Base-by-base conservation (phyloP, 2,329 filamentous ascomycete genomes). In the Neofusicoccum parvum region DNA sequence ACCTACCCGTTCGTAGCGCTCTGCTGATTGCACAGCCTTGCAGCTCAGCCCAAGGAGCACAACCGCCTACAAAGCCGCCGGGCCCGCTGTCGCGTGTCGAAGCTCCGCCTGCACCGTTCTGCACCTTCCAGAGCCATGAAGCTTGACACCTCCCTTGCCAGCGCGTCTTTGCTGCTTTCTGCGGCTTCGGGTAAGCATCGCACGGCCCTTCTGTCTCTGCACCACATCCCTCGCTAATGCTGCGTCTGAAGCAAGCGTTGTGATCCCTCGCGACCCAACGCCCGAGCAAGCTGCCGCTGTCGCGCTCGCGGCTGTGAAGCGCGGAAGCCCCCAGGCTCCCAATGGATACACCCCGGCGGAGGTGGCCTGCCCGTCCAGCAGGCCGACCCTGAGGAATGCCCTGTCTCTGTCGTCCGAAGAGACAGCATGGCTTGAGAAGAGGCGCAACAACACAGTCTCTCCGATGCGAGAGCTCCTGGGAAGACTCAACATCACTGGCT, bases 401-500 rank as follows among this genome's bases (percentile, higher is more conserved):
- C 77, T 78, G 32, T 72, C 73, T 0, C 79, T 97, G 10, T 94
- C 92, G 3, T 71, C 81, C 15, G 82, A 89, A 65, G 94, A 97
- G 80, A 84, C 82, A 45, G 80, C 85, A 73, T 97, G 94, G 92
- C 82, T 97, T 14, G 74, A 86, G 59, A 83, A 82, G 67, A 87
- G 94, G 66, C 86, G 92, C 68, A 86, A 87, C 67, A 89, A 89
- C 69, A 96, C 92, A 0, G 80, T 94, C 17, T 78, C 87, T 10
- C 88, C 92, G n/a, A 89, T 97, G 85, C 86, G 84, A 64, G 84
- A 90, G 17, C 88, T 96, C 69, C 83, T 98, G 60, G 81, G 81
- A 17, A 86, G 90, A 66, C 83, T 92, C 72, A 87, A 87, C 71
- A 94, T 98, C 68, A 79, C 85, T n/a, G 87, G 85, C 66, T 94